Conservation (phyloP, 306 rosid species). For the Cucurbita ficifolia region DNA sequence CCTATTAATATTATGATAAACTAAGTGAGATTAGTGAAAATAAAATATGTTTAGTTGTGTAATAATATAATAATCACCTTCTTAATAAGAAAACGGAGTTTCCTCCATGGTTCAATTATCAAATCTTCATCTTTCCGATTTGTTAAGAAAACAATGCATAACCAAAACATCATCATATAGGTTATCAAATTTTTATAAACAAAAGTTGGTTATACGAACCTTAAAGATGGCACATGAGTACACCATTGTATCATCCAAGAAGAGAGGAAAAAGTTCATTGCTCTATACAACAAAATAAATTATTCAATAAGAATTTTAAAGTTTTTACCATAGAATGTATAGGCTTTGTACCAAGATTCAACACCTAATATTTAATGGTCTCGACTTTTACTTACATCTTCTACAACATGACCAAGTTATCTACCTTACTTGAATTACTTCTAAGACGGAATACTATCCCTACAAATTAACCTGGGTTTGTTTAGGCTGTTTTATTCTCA, state of each 20-base stretch:
- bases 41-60: background rate
- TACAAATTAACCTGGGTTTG: too few species aligned
- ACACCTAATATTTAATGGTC: too few species aligned
- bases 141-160: background rate
- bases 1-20: conserved; percentile 15
- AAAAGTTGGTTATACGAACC: background rate
- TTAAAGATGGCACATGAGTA: background rate
- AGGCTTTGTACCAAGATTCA: too few species aligned
- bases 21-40: background rate
- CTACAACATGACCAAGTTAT: too few species aligned
- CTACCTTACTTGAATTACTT: too few species aligned
- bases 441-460: too few species aligned
- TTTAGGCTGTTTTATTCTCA: too few species aligned
- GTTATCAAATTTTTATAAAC: too few species aligned
- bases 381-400: too few species aligned
- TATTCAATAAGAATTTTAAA: too few species aligned
- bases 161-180: too few species aligned
- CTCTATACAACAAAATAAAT: background rate
- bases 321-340: too few species aligned
- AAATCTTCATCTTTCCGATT: conserved; percentile 56
- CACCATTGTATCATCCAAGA: background rate
- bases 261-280: background rate
- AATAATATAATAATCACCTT: conserved; percentile 20
- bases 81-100: conserved; percentile 46
- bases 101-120: conserved; percentile 56